Evolutionary conservation across 768 basidiomycete species (phyloP), one percentile per base, ranked within the genome.

Genomic region (Tylopilus felleus): DNA sequence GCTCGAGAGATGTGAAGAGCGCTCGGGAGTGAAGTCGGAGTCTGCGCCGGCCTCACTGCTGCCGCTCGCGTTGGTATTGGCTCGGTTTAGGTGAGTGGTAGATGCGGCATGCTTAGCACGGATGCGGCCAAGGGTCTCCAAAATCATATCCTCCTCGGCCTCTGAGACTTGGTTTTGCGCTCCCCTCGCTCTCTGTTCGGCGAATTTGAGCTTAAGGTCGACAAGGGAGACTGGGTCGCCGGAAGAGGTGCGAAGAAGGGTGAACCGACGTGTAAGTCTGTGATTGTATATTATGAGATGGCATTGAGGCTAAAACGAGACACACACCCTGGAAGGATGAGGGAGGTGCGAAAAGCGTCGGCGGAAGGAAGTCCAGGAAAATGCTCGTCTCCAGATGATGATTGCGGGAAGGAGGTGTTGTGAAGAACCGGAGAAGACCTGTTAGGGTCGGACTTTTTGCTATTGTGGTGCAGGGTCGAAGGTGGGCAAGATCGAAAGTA

Each of bases 71-170:
- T 52, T 60, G 53, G 58, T 31, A 55, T 65, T 62, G 21, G 59
- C 58, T 31, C 47, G 57, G 49, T 31, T 59, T 14, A 60, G 49
- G 36, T 59, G 67, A 39, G 5, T 58, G 47, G 62, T 52, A 21
- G 64, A 54, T 35, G 60, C 12, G 29, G 65, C 39, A 51, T 67
- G 68, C 61, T 69, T 73, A n/a, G 72, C 66, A 55, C 75, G 78
- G n/a, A 80, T 68, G 53, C 74, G 69, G 49, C 81, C 82, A 52
- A 93, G 74, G 14, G 84, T 85, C 73, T 88, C 84, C 55, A 93
- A 71, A 56, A 93, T 77, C 84, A 93, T 90, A 52, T 86, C 86
- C 73, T 91, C 88, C 67, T 93, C 91, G 63, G 85, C 87, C 71
- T 90, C 88, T 49, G 86, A 79, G 47, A 93, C 81, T 51, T 83